Base-by-base conservation (phyloP, 2,329 filamentous ascomycete genomes). In the Dendrostoma leiphaemia region DNA sequence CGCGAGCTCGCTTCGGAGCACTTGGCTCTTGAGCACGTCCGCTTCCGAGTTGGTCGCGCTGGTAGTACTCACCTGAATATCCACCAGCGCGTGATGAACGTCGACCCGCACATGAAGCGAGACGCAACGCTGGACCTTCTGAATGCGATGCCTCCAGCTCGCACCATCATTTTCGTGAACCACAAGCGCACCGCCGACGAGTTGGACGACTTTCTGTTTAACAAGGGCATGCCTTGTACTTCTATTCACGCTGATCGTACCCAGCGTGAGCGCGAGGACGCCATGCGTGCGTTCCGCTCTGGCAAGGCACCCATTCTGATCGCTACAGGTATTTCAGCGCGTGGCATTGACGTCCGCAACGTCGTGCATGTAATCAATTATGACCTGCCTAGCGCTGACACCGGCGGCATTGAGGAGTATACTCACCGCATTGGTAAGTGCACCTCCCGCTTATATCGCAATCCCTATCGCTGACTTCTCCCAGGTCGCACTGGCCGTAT, bases 281-380 rank as follows among this genome's bases (percentile, higher is more conserved):
- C 93, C 1, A 81, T 97, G 85, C 85, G 91, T 62, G 81, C 88
- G 2, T 97, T 97, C 79, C 86, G 89, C 19, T 76, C 74, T 19
- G 93, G 89, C 1, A 81, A 80, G 29, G 79, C 81, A 9, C 92
- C 93, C 0, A 89, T 99, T 52, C 71, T 99, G 54, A 83, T 97
- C 56, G 85, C 93, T 10, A 97, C 93, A 21, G 90, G 90, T 45
- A 83, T 99, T 48, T 86, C 88, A 48, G 89, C 91, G 65, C 91
- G 94, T 63, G 94, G 94, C 6, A 85, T 97, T 31, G 92, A 97
- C 62, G 87, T 97, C 32, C 83, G 83, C 54, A 91, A 94, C 60
- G 87, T 97, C 6, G 84, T 86, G 75, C 91, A 96, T 60, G 89
- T 99, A 57, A 87, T 99, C 79, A 97, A 99, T 73, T 97, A 86